Evolutionary conservation across 768 basidiomycete species (phyloP).

Genomic region (Lactarius pseudohatsudake): DNA sequence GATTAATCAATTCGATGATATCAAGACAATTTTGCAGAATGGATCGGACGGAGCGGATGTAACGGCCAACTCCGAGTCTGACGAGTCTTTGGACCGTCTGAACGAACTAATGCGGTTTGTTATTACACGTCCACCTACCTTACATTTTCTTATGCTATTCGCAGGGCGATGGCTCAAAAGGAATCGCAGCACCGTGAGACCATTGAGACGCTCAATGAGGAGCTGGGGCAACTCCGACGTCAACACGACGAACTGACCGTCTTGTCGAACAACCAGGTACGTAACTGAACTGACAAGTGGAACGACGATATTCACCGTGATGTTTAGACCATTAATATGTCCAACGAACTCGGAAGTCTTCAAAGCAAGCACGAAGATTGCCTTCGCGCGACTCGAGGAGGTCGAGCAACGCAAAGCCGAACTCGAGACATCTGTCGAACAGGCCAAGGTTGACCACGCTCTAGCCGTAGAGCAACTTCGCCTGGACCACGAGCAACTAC

Average conservation of each 20-base stretch:
- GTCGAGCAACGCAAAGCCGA: slow-evolving; percentile 57
- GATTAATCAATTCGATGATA: slow-evolving; percentile 68
- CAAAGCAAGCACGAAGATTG: slow-evolving; percentile 59
- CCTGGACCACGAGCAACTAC: slow-evolving; percentile 44
- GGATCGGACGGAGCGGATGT: slow-evolving; percentile 35
- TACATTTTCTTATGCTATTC: slow-evolving; percentile 23
- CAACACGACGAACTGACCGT: slow-evolving; percentile 81
- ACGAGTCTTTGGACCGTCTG: slow-evolving; percentile 74
- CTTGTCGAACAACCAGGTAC: slow-evolving; percentile 82
- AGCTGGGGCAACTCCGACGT: slow-evolving; percentile 67
- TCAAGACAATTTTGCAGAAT: slow-evolving; percentile 65
- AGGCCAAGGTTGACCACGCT: slow-evolving; percentile 51
- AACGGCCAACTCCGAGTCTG: slow-evolving; percentile 47
- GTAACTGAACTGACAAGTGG: slow-evolving; percentile 22
- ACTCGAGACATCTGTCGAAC: slow-evolving; percentile 50
- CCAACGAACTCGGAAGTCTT: slow-evolving; percentile 77
- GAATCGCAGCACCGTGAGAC: slow-evolving; percentile 85
- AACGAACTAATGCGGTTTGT: slow-evolving; percentile 92
- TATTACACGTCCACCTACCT: slow-evolving; percentile 17
- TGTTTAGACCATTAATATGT: slow-evolving; percentile 77
- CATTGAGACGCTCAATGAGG: slow-evolving; percentile 67
- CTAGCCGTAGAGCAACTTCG: slow-evolving; percentile 49
- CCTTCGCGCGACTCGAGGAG: slow-evolving; percentile 51
- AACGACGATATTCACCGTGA: slow-evolving; percentile 14
- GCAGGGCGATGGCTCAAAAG: slow-evolving; percentile 95